phyloP scores from a whole-genome alignment of 2,329 filamentous ascomycete species.

The Monilinia vaccinii-corymbosi region DNA sequence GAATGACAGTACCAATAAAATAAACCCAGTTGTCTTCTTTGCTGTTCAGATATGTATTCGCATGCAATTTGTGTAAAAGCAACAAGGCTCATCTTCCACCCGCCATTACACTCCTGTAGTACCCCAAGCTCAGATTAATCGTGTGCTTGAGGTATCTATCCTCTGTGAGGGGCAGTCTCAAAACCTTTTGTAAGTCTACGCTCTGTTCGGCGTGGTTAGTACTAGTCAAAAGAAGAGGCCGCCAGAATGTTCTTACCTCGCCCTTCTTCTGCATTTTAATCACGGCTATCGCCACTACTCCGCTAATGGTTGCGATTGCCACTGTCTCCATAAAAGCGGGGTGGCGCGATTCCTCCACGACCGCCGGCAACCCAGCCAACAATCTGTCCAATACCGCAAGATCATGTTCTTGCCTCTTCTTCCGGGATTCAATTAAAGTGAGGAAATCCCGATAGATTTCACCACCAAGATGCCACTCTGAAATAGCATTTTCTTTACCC shows the following conservation, averaged over 20 bases:
- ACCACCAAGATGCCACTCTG: slow-evolving; percentile 70
- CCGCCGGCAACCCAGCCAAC: slow-evolving; percentile 46
- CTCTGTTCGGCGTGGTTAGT: slow-evolving; percentile 28
- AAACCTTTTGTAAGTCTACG: slow-evolving; percentile 38
- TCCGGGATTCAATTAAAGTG: slow-evolving; percentile 38
- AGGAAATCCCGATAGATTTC: slow-evolving; percentile 65
- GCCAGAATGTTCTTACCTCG: slow-evolving; percentile 38
- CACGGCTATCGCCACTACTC: slow-evolving; percentile 59
- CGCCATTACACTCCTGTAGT: slow-evolving; percentile 40
- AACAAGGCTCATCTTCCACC: slow-evolving; percentile 13
- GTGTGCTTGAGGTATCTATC: slow-evolving; percentile 64
- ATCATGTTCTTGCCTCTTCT: slow-evolving; percentile 33
- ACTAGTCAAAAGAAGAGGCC: not conserved
- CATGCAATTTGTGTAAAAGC: not conserved
- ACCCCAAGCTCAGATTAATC: slow-evolving; percentile 57
- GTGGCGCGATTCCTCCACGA: slow-evolving; percentile 30
- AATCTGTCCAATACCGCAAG: slow-evolving; percentile 45
- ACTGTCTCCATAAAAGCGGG: slow-evolving; percentile 51
- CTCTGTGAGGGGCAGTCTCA: slow-evolving; percentile 59
- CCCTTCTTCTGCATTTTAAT: slow-evolving; percentile 45
- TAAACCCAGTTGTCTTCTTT: not conserved
- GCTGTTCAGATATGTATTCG: not conserved
- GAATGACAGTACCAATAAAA: not conserved
- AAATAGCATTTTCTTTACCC: slow-evolving; percentile 49
- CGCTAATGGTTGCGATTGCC: slow-evolving; percentile 74